These are phyloP conservation scores for Esteya vermicola DNA, from an alignment of 2,329 filamentous ascomycete genomes.

Conservation along the genomic window DNA sequence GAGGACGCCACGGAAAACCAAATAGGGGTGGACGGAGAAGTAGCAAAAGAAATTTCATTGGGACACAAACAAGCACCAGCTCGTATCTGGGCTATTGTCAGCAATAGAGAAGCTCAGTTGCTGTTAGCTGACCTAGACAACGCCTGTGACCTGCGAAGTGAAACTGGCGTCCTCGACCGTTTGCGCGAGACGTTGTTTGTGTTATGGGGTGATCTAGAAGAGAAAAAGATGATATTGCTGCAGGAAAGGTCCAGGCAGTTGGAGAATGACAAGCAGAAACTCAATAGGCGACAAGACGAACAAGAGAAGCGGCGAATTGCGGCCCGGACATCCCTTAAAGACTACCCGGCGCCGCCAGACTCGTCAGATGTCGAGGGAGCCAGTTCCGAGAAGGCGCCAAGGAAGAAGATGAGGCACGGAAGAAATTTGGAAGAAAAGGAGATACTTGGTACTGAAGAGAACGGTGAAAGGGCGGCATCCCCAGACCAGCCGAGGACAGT, in stretches of 20 bases:
- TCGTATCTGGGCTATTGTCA: conserved; percentile 54
- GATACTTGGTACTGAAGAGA: too few species aligned
- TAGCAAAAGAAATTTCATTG: too few species aligned
- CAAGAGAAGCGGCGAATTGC: conserved; percentile 15
- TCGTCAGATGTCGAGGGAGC: conserved; percentile 22
- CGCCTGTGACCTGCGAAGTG: conserved; percentile 39
- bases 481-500: too few species aligned
- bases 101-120: conserved; percentile 37
- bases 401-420: neutral
- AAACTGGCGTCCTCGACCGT: conserved; percentile 29
- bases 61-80: too few species aligned
- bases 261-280: neutral
- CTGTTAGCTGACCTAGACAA: conserved; percentile 35
- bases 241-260: conserved; percentile 13
- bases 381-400: neutral
- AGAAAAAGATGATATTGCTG: conserved; percentile 35
- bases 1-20: conserved; percentile 55
- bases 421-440: too few species aligned
- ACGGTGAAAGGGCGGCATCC: too few species aligned
- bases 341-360: conserved; percentile 19
- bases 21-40: too few species aligned
- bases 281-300: conserved; percentile 13
- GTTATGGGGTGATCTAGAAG: conserved; percentile 78
- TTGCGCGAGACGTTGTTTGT: conserved; percentile 60
- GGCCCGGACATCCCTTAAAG: neutral